phyloP scores from a whole-genome alignment of 225 moss, liverwort and hornwort species.

The Physcomitrium patens region DNA sequence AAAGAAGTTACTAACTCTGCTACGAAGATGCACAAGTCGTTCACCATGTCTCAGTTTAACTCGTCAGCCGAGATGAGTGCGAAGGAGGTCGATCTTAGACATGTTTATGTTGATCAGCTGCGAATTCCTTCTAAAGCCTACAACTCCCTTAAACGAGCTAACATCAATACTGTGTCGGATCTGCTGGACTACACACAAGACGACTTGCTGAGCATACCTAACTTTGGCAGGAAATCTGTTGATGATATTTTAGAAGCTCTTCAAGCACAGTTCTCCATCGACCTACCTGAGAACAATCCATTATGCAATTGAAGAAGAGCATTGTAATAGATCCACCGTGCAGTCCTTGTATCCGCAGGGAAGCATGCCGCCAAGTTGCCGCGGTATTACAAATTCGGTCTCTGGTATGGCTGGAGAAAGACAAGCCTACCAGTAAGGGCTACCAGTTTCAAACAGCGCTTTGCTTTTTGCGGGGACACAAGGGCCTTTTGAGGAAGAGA shows the following conservation, averaged over 20 bases:
- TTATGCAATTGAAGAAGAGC: constrained; percentile 5
- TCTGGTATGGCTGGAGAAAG: constrained; percentile 21
- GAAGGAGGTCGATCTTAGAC: constrained; percentile 50
- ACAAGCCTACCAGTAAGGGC: constrained; percentile 28
- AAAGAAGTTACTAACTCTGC: constrained; percentile 31
- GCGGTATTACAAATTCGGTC: background rate
- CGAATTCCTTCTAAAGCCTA: constrained; percentile 57
- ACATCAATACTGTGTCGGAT: constrained; percentile 54
- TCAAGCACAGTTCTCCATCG: constrained; percentile 38
- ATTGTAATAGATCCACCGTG: constrained; percentile 21
- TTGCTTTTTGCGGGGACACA: constrained; percentile 6
- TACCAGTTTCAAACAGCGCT: constrained; percentile 6
- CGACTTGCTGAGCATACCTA: constrained; percentile 53
- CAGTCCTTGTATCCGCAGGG: constrained; percentile 5
- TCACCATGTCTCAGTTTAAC: constrained; percentile 40
- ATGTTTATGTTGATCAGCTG: constrained; percentile 56
- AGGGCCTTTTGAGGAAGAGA: background rate
- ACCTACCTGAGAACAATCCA: constrained; percentile 42
- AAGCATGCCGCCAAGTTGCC: constrained; percentile 18
- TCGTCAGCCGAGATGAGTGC: constrained; percentile 43
- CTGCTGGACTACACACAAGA: constrained; percentile 52
- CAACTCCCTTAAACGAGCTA: constrained; percentile 55
- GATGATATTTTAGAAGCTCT: constrained; percentile 57
- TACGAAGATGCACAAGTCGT: constrained; percentile 33
- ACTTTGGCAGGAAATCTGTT: constrained; percentile 59